Evolutionary conservation across 139 green algal genomes (phyloP).

Genomic region (Haematococcus lacustris): DNA sequence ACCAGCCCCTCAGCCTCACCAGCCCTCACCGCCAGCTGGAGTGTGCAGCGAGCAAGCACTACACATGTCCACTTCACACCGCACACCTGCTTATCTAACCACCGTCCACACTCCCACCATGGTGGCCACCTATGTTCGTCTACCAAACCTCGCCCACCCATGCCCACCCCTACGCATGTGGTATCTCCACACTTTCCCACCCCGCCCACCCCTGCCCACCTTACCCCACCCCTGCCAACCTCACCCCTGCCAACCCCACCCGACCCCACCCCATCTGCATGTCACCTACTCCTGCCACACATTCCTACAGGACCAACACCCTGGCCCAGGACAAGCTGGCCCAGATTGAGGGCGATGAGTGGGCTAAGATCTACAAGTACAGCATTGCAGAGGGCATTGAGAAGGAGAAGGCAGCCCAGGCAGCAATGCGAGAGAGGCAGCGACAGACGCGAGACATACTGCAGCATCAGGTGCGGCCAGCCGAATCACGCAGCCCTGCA

Average conservation of each 20-base stretch:
- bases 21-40: neutral
- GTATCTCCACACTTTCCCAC: neutral
- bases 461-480: neutral
- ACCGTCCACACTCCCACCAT: neutral
- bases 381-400: conserved; percentile 20
- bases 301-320: conserved; percentile 16
- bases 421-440: conserved; percentile 4
- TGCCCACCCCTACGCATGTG: neutral
- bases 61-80: neutral
- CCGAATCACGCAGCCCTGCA: too few relatives aligned
- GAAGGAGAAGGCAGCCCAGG: conserved; percentile 3
- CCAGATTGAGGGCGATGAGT: conserved; percentile 35
- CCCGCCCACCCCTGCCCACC: neutral
- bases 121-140: neutral
- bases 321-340: conserved; percentile 26
- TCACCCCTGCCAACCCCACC: too few relatives aligned
- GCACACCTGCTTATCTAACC: neutral
- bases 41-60: neutral
- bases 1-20: neutral
- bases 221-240: neutral
- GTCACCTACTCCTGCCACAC: neutral
- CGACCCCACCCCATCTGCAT: too few relatives aligned
- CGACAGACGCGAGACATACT: neutral
- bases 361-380: conserved; percentile 36
- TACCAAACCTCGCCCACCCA: neutral